Percentiles rank a stretch among this genome's conserved stretches.
Evolutionary conservation across 1,284 basidiomycete species (phyloP).

Genomic region (Phellinidium pouzarii): DNA sequence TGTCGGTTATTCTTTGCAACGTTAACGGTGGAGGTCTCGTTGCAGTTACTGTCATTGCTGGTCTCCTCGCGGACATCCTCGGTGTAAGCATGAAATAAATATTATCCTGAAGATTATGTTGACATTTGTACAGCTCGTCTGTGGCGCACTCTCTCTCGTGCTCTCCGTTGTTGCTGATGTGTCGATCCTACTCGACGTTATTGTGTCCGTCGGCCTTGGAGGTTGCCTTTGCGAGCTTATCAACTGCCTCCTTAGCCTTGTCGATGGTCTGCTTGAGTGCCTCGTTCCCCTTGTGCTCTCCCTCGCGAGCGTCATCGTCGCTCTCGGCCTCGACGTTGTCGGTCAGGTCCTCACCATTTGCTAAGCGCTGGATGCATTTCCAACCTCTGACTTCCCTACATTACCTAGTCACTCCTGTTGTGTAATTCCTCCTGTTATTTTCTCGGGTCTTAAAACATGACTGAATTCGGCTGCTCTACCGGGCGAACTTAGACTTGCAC

Average conservation of each 20-base stretch:
- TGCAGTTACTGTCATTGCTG: slow-evolving; percentile 11
- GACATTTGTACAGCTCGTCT: slow-evolving; percentile 6
- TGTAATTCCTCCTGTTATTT: too few species aligned
- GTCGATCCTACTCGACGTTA: background rate
- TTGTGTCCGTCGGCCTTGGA: slow-evolving; percentile 7
- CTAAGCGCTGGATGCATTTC: background rate
- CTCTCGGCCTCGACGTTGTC: slow-evolving; percentile 1
- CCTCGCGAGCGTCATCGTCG: background rate
- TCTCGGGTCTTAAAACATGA: too few species aligned
- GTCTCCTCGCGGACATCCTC: slow-evolving; percentile 17
- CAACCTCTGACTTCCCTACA: background rate
- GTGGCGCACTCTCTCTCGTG: slow-evolving; percentile 11
- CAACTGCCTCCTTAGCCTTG: slow-evolving; percentile 1
- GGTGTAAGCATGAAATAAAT: slow-evolving; percentile 4
- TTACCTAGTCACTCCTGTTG: too few species aligned
- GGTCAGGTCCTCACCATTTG: slow-evolving; percentile 1
- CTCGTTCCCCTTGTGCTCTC: slow-evolving; percentile 10
- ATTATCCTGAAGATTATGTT: background rate
- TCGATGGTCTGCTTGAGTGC: slow-evolving; percentile 9
- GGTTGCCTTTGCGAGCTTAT: slow-evolving; percentile 7
- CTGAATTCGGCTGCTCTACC: too few species aligned
- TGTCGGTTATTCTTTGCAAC: slow-evolving; percentile 10
- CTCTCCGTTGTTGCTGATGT: slow-evolving; percentile 1
- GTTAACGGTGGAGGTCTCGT: slow-evolving; percentile 14
- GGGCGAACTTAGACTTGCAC: too few species aligned